phyloP scores from a whole-genome alignment of 2,329 filamentous ascomycete genomes.

The Aspergillus quadricinctus region DNA sequence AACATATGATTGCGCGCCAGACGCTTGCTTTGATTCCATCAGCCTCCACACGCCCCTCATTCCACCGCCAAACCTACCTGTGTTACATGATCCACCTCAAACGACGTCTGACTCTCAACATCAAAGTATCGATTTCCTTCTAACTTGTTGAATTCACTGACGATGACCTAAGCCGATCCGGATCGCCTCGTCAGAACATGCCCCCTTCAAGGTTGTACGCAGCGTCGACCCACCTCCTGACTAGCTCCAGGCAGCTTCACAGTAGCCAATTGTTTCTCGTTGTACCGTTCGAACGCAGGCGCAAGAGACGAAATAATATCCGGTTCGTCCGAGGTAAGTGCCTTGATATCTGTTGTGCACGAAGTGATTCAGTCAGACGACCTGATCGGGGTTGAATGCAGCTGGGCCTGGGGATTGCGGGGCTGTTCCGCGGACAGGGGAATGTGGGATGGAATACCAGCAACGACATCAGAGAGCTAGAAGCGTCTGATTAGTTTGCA shows the following conservation, averaged over 20 bases:
- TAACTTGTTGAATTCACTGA: conserved; percentile 81
- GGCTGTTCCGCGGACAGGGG: conserved; percentile 1
- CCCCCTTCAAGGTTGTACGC: not conserved
- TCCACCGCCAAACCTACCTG: conserved; percentile 50
- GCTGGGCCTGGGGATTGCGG: not conserved
- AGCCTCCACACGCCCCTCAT: conserved; percentile 1
- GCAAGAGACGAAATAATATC: conserved; percentile 66
- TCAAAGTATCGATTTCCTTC: conserved; percentile 85
- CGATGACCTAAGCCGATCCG: conserved; percentile 59
- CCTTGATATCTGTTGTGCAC: conserved; percentile 71
- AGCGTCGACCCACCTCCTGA: conserved; percentile 57
- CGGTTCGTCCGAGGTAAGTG: conserved; percentile 67
- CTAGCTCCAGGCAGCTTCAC: conserved; percentile 85
- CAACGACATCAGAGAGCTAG: conserved; percentile 81
- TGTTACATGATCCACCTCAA: conserved; percentile 78
- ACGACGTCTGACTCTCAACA: conserved; percentile 80
- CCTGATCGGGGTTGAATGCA: not conserved
- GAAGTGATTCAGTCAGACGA: conserved; percentile 9
- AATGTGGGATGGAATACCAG: conserved; percentile 54
- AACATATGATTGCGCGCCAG: conserved; percentile 71
- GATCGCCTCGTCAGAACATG: conserved; percentile 8
- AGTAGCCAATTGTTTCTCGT: conserved; percentile 87
- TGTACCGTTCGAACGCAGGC: conserved; percentile 89
- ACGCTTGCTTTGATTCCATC: conserved; percentile 62
- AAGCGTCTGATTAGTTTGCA: conserved; percentile 13